Percentiles rank a stretch among this genome's conserved stretches.
Evolutionary conservation across 2,329 filamentous ascomycete genomes (phyloP).

Genomic region (Aspergillus sp.): DNA sequence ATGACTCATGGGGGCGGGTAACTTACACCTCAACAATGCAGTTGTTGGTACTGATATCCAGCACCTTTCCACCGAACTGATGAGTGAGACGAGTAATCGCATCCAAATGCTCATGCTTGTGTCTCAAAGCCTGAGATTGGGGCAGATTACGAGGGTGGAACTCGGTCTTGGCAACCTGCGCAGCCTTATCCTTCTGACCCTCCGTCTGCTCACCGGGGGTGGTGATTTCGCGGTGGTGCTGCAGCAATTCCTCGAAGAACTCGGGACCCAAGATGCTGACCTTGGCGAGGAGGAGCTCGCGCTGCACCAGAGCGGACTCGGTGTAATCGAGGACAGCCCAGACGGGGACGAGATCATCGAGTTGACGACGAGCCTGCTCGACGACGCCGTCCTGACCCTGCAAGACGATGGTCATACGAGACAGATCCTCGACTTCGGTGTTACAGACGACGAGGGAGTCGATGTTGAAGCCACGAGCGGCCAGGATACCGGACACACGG

Average conservation of each 20-base stretch:
- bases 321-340: conserved; percentile 99
- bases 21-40: conserved; percentile 96
- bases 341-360: conserved; percentile 95
- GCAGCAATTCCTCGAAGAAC: conserved; percentile 95
- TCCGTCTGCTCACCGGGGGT: conserved; percentile 47
- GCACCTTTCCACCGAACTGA: conserved; percentile 95
- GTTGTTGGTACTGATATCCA: conserved; percentile 97
- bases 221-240: conserved; percentile 91
- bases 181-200: conserved; percentile 30
- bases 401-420: conserved; percentile 97
- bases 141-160: conserved; percentile 90
- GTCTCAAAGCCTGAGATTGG: conserved; percentile 82
- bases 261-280: conserved; percentile 95
- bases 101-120: conserved; percentile 97
- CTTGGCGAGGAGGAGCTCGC: conserved; percentile 92
- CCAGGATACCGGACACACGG: conserved; percentile 92
- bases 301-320: conserved; percentile 85
- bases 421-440: conserved; percentile 94
- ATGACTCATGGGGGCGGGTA: not conserved
- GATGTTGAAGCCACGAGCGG: conserved; percentile 97
- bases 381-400: conserved; percentile 96
- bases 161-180: conserved; percentile 51
- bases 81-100: conserved; percentile 95
- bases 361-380: conserved; percentile 90
- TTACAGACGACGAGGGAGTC: conserved; percentile 97